Percentiles rank a stretch among this genome's conserved stretches.
Evolutionary conservation across 306 rosid genomes (phyloP).

Genomic region (Fragaria ananassa): DNA sequence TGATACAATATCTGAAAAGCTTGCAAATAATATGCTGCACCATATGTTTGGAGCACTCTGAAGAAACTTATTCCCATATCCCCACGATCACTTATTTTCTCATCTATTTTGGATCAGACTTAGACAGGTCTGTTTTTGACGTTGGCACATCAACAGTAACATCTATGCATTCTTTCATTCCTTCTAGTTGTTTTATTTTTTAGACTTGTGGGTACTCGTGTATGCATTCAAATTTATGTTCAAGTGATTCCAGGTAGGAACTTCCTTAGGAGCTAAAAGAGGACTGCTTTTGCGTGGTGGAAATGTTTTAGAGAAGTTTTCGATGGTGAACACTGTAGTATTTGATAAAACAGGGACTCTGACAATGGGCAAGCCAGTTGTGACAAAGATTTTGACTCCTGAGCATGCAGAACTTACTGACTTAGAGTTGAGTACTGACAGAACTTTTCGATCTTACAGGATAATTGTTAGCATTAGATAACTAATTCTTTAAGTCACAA

Average conservation of each 20-base stretch:
- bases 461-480: neutral
- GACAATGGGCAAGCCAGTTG: constrained; percentile 89
- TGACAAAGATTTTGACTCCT: constrained; percentile 64
- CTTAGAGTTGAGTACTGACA: constrained; percentile 43
- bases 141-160: neutral
- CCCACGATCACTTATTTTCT: neutral
- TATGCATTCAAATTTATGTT: constrained; percentile 14
- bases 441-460: constrained; percentile 4
- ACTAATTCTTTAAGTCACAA: neutral
- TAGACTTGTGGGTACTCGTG: constrained; percentile 10
- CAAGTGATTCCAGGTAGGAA: constrained; percentile 72
- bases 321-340: constrained; percentile 76
- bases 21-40: neutral
- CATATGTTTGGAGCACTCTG: neutral
- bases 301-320: constrained; percentile 79
- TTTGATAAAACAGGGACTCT: constrained; percentile 98
- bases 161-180: neutral
- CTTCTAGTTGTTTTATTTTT: neutral
- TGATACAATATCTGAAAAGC: neutral
- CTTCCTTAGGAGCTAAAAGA: constrained; percentile 89
- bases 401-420: constrained; percentile 36
- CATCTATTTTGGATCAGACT: neutral
- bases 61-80: neutral
- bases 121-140: neutral
- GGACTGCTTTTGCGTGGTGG: constrained; percentile 97